Evolutionary conservation across 2,329 filamentous ascomycete genomes (phyloP), one percentile per base, ranked within the genome.

Genomic region (Mycosphaerella sp.): DNA sequence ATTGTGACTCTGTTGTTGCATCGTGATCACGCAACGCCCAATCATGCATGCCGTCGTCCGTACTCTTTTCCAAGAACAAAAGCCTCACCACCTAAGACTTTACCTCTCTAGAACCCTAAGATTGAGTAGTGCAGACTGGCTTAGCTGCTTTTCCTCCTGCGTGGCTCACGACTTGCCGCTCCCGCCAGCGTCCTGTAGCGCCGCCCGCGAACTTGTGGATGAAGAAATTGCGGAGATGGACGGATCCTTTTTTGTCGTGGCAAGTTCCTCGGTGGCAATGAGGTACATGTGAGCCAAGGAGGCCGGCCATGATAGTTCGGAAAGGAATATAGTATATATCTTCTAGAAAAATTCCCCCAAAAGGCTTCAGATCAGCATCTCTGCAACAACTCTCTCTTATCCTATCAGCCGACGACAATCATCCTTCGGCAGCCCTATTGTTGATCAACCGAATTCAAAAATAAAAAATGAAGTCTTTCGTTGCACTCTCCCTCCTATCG

Each of bases 381-480:
- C 46, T 31, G n/a, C 40, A 54, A 21, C 14, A 17, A 17, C 14
- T 17, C 14, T 17, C 14, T 17, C n/a, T 41, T 44, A 29, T 41
- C 45, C 39, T 23, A 14, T 11, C 42, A 14, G 17, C 9, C 14
- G 14, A 17, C n/a, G n/a, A 17, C 14, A 17, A 17, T 17, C 14
- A 17, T 17, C 14, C 14, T 17, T 1, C 14, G 14, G 14, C 14
- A 17, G 14, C 14, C 14, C 14, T 1, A 17, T 17, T 17, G 14
- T 14, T 36, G 32, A 41, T 36, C 26, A 26, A 43, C 31, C 40
- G 11, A 4, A n/a, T 31, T 45, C 41, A n/a, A n/a, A n/a, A n/a
- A n/a, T n/a, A n/a, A 17, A 53, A 5, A 29, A 68, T 69, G 64
- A 67, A 63, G 58, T 57, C 60, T 44, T 56, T 60, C 38, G 58